Evolutionary conservation across 2,329 filamentous ascomycete genomes (phyloP), one percentile per base, ranked within the genome.

Genomic region (Diaporthe helianthi): DNA sequence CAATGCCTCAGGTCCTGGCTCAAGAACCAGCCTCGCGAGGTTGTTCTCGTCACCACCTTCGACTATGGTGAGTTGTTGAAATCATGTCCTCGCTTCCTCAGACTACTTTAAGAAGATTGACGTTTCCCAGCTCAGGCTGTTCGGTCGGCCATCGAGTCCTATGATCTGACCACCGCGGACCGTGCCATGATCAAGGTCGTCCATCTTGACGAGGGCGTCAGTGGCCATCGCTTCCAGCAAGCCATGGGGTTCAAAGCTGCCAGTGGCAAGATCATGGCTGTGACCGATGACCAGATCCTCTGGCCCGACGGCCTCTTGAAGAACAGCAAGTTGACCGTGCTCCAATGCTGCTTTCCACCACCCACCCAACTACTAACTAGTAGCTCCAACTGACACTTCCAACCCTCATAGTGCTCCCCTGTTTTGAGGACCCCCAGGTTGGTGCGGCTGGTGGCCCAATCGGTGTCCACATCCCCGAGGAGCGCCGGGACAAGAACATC

Each of bases 211-310:
- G 52, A 58, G 22, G 53, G 65, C 24, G 24, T 67, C 29, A 29
- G 10, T 10, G 65, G 65, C 19, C 65, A 67, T 29, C 65, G 65
- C 10, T 36, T 58, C n/a, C 65, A 67, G 52, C 65, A 67, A 12
- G 41, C 53, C n/a, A 26, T 51, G 52, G 65, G 65, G 24, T 67
- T 67, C 46, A 29, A 31, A 29, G 33, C 29, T 53, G 65, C 41
- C 31, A 67, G 29, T 22, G 65, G 65, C 31, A 41, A 51, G 41
- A 58, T 67, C 52, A 58, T 67, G 65, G 65, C 65, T 17, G 52
- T 67, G 22, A 58, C 52, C n/a, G 65, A 67, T 67, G 65, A 67
- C 24, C 65, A 67, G 44, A 41, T 67, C 19, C 65, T 67, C n/a
- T 67, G 65, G 65, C 22, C 41, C 17, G 41, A 49, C 12, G 7